phyloP scores from a whole-genome alignment of 768 basidiomycete species.

The Tylopilus sp. region DNA sequence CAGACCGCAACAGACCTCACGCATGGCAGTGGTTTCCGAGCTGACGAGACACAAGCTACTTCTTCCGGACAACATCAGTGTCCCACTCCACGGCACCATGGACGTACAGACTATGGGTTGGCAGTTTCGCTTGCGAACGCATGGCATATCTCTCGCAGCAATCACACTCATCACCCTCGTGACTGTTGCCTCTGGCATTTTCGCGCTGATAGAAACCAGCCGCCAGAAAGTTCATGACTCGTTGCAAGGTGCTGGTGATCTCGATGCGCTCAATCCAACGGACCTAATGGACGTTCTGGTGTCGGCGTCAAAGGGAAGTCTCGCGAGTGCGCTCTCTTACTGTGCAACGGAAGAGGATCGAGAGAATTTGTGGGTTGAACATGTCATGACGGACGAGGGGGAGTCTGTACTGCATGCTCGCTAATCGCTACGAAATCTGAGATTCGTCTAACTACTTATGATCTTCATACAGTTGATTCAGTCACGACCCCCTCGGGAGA shows the following conservation, averaged over 20 bases:
- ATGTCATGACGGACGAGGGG: no score
- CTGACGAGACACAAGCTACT: no score
- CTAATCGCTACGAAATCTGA: no score
- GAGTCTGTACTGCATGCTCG: no score
- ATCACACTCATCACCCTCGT: background rate
- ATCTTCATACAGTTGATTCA: no score
- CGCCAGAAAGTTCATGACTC: background rate
- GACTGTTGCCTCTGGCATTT: background rate
- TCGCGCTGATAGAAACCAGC: background rate
- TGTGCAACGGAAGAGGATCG: no score
- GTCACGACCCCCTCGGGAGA: no score
- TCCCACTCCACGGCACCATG: background rate
- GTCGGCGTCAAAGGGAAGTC: background rate
- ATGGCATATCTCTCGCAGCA: background rate
- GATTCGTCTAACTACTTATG: no score
- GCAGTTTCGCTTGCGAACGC: background rate
- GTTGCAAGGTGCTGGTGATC: background rate
- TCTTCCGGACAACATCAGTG: no score
- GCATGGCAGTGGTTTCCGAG: no score
- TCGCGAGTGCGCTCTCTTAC: no score
- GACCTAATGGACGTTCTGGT: background rate
- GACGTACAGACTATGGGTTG: background rate
- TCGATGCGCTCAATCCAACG: background rate
- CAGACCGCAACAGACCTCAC: background rate
- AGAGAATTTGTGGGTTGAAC: no score